Conservation (phyloP, 176 grass and related monocot species). For the Tillandsia fasciculata region DNA sequence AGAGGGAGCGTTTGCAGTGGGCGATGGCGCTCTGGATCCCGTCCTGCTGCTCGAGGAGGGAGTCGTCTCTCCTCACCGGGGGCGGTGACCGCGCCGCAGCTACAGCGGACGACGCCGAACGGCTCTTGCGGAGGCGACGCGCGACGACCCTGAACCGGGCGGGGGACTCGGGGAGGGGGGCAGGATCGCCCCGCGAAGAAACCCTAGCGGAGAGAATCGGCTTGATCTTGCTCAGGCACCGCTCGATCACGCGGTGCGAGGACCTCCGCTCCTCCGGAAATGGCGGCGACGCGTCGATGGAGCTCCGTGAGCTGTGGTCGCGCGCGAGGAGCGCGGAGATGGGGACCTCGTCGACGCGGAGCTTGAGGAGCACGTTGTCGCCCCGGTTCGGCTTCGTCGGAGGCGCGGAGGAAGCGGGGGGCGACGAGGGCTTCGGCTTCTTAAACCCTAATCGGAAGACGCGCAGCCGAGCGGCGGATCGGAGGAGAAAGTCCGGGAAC, state of each 20-base stretch:
- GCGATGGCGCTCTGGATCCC: slow-evolving; percentile 93
- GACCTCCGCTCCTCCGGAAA: slow-evolving; percentile 6
- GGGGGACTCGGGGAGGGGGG: not conserved
- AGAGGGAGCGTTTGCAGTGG: slow-evolving; percentile 89
- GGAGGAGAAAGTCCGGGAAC: slow-evolving; percentile 5
- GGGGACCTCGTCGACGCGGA: slow-evolving; percentile 4
- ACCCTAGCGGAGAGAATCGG: slow-evolving; percentile 33
- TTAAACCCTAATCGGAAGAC: slow-evolving; percentile 49
- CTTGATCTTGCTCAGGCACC: slow-evolving; percentile 77
- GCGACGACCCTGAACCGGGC: slow-evolving; percentile 19
- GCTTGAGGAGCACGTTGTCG: slow-evolving; percentile 5
- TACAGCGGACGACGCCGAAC: slow-evolving; percentile 44
- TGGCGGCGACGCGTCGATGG: slow-evolving; percentile 16
- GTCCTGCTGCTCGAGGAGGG: slow-evolving; percentile 76
- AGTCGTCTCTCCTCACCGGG: slow-evolving; percentile 50
- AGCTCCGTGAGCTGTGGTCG: slow-evolving; percentile 44
- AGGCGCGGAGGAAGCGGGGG: not conserved
- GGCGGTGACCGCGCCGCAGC: slow-evolving; percentile 10
- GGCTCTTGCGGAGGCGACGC: slow-evolving; percentile 42
- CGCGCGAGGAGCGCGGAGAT: slow-evolving; percentile 43
- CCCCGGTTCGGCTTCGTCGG: not conserved
- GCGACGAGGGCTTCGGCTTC: slow-evolving; percentile 27
- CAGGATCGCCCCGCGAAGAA: slow-evolving; percentile 3
- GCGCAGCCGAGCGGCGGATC: slow-evolving; percentile 31
- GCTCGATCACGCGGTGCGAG: slow-evolving; percentile 36